Evolutionary conservation across 805 yeast genomes (phyloP), one percentile per base, ranked within the genome.

Genomic region (Saccharomycopsis babjevae): DNA sequence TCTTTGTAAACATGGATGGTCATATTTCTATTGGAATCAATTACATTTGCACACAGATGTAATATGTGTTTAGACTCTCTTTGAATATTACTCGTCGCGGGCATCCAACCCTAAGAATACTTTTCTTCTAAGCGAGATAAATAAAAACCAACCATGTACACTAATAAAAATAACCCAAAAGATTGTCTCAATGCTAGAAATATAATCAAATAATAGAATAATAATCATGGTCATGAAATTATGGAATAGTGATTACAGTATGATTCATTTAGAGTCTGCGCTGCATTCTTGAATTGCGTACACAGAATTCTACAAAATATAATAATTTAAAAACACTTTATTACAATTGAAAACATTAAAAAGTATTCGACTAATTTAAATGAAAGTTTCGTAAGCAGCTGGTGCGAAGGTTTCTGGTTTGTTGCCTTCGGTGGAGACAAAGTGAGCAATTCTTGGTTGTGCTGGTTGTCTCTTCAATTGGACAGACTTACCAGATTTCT

Each of bases 331-430:
- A 46, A 46, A 46, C 52, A 46, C 52, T 46, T 46, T 46, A 46
- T 46, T 46, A 46, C 52, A 46, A 46, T 46, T 46, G 52, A 46
- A 43, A 46, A 46, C 52, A 46, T 46, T 46, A 46, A 46, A 46
- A 46, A 46, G 52, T 46, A 46, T 46, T 46, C 52, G 52, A 46
- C 25, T 46, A 59, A 65, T 70, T 88, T 91, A 94, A 83, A 94
- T 94, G 88, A 86, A 93, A 77, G 99, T 94, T 85, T 94, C 99
- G 88, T 94, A 94, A 77, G 99, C 88, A 83, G 90, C 92, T 81
- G 99, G 98, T 76, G 97, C 94, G 81, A 94, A 86, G 74, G 97
- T 92, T 79, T 92, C 96, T 74, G 98, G 97, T 73, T 83, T 81
- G 82, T 86, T 85, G 74, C 84, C 85, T 74, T 80, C 83, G 73